phyloP scores from a whole-genome alignment of 805 yeast species.

The Yarrowia porcina region DNA sequence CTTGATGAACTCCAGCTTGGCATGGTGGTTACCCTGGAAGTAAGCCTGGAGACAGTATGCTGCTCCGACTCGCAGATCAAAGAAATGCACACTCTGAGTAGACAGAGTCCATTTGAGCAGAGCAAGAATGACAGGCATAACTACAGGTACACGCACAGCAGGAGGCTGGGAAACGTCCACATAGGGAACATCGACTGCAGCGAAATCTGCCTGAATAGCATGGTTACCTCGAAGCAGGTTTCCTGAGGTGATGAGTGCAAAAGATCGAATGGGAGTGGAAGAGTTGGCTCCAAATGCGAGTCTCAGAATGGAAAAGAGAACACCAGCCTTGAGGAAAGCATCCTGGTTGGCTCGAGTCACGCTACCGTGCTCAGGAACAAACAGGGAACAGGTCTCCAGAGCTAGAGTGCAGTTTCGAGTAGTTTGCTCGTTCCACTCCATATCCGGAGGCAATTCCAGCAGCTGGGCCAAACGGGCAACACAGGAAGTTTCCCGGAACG shows the following conservation, averaged over 20 bases:
- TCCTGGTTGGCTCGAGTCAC: conserved; percentile 59
- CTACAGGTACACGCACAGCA: conserved; percentile 35
- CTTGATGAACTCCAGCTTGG: conserved; percentile 58
- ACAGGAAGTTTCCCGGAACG: conserved; percentile 82
- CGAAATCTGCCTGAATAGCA: conserved; percentile 64
- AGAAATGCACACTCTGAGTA: conserved; percentile 77
- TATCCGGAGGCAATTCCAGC: conserved; percentile 57
- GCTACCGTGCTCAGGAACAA: conserved; percentile 71
- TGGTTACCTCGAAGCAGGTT: conserved; percentile 68
- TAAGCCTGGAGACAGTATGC: conserved; percentile 63
- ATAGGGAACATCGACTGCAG: conserved; percentile 87
- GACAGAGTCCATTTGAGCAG: conserved; percentile 78
- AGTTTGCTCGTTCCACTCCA: conserved; percentile 77
- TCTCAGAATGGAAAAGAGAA: conserved; percentile 62
- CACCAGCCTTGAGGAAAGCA: conserved; percentile 55
- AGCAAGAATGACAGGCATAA: conserved; percentile 70
- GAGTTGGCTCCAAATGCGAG: conserved; percentile 64
- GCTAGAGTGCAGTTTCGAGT: conserved; percentile 61
- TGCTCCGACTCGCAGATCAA: conserved; percentile 77
- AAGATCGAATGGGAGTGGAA: conserved; percentile 62
- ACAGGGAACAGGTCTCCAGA: conserved; percentile 67
- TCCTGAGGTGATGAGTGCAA: conserved; percentile 71
- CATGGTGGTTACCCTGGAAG: conserved; percentile 58
- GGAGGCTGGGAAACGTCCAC: conserved; percentile 67
- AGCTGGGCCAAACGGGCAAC: conserved; percentile 60